phyloP scores from a whole-genome alignment of 345 rosid species.

The Acer campestre region DNA sequence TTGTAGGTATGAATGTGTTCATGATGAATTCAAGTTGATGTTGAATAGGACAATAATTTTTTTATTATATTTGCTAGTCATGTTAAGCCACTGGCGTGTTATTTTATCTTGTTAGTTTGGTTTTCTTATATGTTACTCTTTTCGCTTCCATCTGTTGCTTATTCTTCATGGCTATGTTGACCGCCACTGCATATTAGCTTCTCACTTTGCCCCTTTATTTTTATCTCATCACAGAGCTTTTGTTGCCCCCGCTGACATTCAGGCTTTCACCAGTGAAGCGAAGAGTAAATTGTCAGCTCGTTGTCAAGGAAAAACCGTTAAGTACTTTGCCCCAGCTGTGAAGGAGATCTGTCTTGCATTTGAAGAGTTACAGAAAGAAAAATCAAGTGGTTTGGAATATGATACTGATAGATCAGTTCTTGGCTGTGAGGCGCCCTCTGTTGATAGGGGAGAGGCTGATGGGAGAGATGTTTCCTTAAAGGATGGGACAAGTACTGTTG shows the following conservation, averaged over 20 bases:
- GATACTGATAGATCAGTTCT: constrained; percentile 42
- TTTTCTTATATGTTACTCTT: neutral
- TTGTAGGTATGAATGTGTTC: neutral
- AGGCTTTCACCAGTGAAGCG: constrained; percentile 73
- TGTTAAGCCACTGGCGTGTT: neutral
- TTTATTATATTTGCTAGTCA: neutral
- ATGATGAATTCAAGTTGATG: neutral
- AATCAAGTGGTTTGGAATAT: constrained; percentile 41
- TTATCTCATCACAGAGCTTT: constrained; percentile 63
- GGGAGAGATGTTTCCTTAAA: constrained; percentile 42
- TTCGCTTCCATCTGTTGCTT: neutral
- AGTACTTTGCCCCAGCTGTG: constrained; percentile 78
- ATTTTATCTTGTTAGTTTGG: neutral
- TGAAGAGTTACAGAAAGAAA: constrained; percentile 62
- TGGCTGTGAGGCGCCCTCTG: constrained; percentile 42
- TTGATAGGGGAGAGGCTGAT: constrained; percentile 44
- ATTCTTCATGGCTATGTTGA: constrained; percentile 6
- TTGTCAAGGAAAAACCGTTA: constrained; percentile 73
- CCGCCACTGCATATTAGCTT: neutral
- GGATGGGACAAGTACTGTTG: constrained; percentile 31
- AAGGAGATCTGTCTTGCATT: constrained; percentile 81
- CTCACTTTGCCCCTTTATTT: constrained; percentile 25
- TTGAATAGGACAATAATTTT: neutral
- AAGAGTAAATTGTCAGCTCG: constrained; percentile 63
- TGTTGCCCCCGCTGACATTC: constrained; percentile 80